phyloP scores from a whole-genome alignment of 345 rosid species.

The Lepidium aucheri region DNA sequence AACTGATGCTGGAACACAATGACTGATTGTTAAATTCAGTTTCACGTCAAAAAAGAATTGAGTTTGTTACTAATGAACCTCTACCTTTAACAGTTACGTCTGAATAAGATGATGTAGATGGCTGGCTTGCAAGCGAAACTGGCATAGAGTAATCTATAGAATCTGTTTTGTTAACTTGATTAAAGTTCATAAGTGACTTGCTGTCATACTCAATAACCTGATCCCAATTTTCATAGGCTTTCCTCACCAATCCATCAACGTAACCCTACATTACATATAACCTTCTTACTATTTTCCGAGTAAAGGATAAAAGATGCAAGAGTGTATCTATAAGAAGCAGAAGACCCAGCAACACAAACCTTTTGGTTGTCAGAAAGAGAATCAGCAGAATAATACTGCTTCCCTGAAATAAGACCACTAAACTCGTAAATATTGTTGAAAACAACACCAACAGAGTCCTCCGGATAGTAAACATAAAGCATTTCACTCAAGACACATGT shows the following conservation, averaged over 20 bases:
- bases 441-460: conserved; percentile 60
- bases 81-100: conserved; percentile 52
- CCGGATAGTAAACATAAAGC: conserved; percentile 75
- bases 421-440: conserved; percentile 77
- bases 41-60: neutral
- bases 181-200: conserved; percentile 52
- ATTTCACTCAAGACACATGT: conserved; percentile 78
- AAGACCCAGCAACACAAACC: conserved; percentile 34
- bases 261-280: conserved; percentile 37
- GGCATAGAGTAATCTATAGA: conserved; percentile 37
- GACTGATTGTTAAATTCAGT: neutral
- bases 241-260: conserved; percentile 80
- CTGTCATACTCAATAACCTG: conserved; percentile 85
- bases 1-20: conserved; percentile 31
- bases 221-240: conserved; percentile 98
- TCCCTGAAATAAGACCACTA: conserved; percentile 68
- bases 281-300: neutral
- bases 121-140: conserved; percentile 46
- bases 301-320: neutral
- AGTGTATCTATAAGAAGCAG: neutral
- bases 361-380: conserved; percentile 82
- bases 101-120: conserved; percentile 41
- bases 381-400: conserved; percentile 54
- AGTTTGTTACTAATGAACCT: neutral
- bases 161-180: conserved; percentile 37